phyloP scores from a whole-genome alignment of 192 early-diverging fungal genomes.

The Powellomyces hirtus region DNA sequence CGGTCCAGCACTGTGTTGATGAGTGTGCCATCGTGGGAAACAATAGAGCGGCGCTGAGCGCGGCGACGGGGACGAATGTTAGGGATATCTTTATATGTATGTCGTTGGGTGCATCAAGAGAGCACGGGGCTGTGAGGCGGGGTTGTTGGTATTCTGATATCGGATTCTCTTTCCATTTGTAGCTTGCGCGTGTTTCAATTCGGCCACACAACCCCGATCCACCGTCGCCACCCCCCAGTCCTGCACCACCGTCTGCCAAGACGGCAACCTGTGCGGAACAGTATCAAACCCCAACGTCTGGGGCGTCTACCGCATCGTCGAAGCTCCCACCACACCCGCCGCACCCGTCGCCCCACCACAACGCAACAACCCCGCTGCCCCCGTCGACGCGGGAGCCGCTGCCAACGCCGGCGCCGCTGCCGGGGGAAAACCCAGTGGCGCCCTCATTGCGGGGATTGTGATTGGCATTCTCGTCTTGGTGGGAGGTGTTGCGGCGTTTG shows the following conservation, averaged over 20 bases:
- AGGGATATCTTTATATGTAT: not conserved
- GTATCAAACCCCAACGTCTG: not conserved
- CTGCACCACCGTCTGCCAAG: not conserved
- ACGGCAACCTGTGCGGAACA: not conserved
- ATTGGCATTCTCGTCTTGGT: not conserved
- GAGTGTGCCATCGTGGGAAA: not conserved
- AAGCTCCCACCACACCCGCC: too few relatives aligned
- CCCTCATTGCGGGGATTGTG: not conserved
- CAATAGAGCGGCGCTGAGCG: not conserved
- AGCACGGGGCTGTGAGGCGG: too few relatives aligned
- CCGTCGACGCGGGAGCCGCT: not conserved
- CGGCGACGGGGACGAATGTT: not conserved
- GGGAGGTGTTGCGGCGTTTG: not conserved
- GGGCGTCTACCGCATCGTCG: not conserved
- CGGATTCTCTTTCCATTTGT: not conserved
- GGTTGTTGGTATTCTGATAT: too few relatives aligned
- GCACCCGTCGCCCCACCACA: too few relatives aligned
- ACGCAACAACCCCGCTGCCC: not conserved
- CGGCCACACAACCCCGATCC: not conserved
- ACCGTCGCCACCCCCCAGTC: not conserved
- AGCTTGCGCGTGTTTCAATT: not conserved
- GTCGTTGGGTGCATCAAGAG: too few relatives aligned
- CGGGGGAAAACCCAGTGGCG: not conserved
- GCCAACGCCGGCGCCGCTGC: not conserved
- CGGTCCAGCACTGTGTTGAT: constrained; percentile 5